Base-by-base conservation (phyloP, 1,284 basidiomycete genomes). In the Cystobasidium sp. region DNA sequence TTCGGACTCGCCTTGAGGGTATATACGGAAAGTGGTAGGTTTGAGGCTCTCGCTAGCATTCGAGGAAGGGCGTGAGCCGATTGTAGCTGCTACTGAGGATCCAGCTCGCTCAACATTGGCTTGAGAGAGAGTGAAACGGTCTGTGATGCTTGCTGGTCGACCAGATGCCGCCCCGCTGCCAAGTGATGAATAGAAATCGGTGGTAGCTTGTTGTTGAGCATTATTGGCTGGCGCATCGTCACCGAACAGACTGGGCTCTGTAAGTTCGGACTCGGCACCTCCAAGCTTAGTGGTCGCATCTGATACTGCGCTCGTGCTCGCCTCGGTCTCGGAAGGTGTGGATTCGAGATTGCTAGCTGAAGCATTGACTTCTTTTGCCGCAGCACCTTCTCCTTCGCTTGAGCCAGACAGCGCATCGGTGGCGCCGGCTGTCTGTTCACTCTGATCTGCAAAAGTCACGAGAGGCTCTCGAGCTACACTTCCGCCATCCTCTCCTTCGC, bases 11-110 rank as follows among this genome's bases (percentile, higher is more conserved):
- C 94, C 92, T 6, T 85, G 81, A 0, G 95, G 94, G 81, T 97
- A 97, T 78, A 98, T 97, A 81, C 87, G 89, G 87, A 98, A 99
- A 0, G 89, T 91, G 79, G 90, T 91, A 70, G 82, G 81, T 76
- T 83, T 83, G 58, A 77, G 75, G 80, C 86, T 88, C 71, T 94
- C 92, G 1, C 91, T 93, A 0, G 88, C 88, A 43, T 92, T 86
- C 14, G 92, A 95, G 0, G 92, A 93, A 3, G 93, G 89, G 3
- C 92, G 87, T 1, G 91, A 92, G 37, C 94, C 93, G 59, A 92
- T 86, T 0, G 94, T 97, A 0, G 94, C 94, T 31, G 93, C 94
- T 12, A 94, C 92, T 0, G 91, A 93, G 0, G 93, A 94, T 80
- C 93, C 93, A 55, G 90, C 82, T 2, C 87, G 87, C 76, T 92